Base-by-base conservation (phyloP, 352 stramenopile species). In the Phytophthora brassicae region DNA sequence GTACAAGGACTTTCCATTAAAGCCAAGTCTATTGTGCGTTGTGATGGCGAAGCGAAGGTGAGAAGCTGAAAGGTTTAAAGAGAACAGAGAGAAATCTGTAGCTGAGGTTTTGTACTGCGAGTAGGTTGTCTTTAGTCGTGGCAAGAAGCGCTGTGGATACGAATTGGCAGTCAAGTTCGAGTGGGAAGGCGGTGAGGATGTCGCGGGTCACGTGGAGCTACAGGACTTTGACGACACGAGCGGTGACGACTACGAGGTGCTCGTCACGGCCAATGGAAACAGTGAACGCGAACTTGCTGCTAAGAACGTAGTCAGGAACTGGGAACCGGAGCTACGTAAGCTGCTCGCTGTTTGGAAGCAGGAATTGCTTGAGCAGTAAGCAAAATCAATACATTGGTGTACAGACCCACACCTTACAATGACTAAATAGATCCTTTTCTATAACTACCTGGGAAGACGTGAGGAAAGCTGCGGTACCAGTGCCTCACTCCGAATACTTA, bases 221-320 rank as follows among this genome's bases (percentile, higher is more conserved):
- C 80, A 91, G 51, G 86, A 93, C 70, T 94, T 94, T 62, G 86
- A 94, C 47, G 86, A 94, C 70, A 93, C 77, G 57, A 89, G 61
- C 56, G 82, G 84, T 17, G 86, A 93, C 26, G 86, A 94, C 17
- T 94, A 84, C 52, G 82, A 93, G 60, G 70, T 93, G 38, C 56
- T 78, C 8, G 72, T 94, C 22, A 87, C 77, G 19, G 61, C 65
- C 1, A 66, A 83, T 22, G 72, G 76, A 12, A 76, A 42, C 50
- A 73, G 73, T 28, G 57, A 88, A 60, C 75, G 82, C 42, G 70
- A 75, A 11, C 43, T 74, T 4, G 77, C 81, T 22, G 83, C 77
- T 23, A 90, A 88, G 62, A 71, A 83, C 53, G 66, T 72, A 16
- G 75, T 94, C 49, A 46, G 78, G 48, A 67, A 74, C 43, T 82